These are phyloP conservation scores for Pisolithus thermaeus DNA, from an alignment of 1,284 basidiomycete species.

Conservation along the genomic window DNA sequence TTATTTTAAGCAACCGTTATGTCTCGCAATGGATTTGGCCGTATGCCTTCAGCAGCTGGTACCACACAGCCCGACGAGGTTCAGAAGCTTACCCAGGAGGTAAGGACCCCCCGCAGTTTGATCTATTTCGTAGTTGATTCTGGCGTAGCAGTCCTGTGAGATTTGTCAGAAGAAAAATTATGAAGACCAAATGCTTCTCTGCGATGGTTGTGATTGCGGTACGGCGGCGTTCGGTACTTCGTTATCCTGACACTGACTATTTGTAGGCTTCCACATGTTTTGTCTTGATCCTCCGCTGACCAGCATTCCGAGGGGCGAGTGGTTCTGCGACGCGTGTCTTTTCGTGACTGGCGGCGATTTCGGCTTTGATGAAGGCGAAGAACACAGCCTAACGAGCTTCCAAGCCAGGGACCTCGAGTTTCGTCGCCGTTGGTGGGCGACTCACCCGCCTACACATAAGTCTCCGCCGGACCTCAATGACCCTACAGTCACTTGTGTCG, in stretches of 20 bases:
- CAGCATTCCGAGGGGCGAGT: constrained; percentile 85
- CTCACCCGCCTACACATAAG: constrained; percentile 53
- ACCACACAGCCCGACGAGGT: constrained; percentile 43
- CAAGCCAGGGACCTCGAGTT: constrained; percentile 89
- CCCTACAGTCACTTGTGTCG: constrained; percentile 53
- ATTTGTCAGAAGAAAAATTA: constrained; percentile 86
- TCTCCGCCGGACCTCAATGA: constrained; percentile 34
- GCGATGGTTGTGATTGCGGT: constrained; percentile 97
- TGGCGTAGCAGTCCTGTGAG: constrained; percentile 56
- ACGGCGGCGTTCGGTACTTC: constrained; percentile 26
- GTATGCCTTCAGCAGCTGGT: constrained; percentile 36
- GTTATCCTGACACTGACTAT: constrained; percentile 11
- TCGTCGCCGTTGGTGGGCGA: constrained; percentile 81
- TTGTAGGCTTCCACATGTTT: constrained; percentile 88
- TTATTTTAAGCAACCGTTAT: constrained; percentile 31
- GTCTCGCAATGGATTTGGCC: constrained; percentile 24
- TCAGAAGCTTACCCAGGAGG: constrained; percentile 44
- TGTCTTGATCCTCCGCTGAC: constrained; percentile 90
- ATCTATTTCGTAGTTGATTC: constrained; percentile 14
- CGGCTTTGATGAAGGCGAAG: constrained; percentile 97
- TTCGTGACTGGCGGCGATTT: constrained; percentile 95
- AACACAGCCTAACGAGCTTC: constrained; percentile 90
- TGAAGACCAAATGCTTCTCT: constrained; percentile 88
- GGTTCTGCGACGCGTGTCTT: constrained; percentile 95
- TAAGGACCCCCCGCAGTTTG: constrained; percentile 26